phyloP scores from a whole-genome alignment of 257 asterid species.

The Nicotiana tomentosiformis region DNA sequence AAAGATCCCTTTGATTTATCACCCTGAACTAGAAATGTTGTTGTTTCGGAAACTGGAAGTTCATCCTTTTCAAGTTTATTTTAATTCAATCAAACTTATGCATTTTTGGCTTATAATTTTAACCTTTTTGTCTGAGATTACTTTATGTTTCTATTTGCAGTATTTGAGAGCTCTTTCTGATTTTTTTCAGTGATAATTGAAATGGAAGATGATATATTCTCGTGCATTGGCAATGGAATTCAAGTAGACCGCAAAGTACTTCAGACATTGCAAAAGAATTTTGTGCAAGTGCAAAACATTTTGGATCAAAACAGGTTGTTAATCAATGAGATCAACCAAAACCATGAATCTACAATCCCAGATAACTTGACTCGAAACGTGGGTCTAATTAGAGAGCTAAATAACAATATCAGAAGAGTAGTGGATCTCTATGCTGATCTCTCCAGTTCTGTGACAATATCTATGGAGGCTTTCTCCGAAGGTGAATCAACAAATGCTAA shows the following conservation, averaged over 20 bases:
- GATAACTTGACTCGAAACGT: conserved; percentile 37
- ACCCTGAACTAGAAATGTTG: not conserved
- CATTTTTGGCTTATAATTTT: not conserved
- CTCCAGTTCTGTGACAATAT: conserved; percentile 23
- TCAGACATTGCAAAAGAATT: conserved; percentile 37
- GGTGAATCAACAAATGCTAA: conserved; percentile 31
- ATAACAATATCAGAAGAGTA: conserved; percentile 37
- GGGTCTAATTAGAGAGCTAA: conserved; percentile 40
- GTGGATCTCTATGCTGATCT: conserved; percentile 42
- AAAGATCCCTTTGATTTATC: too few species aligned
- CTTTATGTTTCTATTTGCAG: conserved; percentile 17
- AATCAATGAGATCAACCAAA: conserved; percentile 38
- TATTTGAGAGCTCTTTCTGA: not conserved
- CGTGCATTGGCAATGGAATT: conserved; percentile 19
- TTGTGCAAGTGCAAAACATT: conserved; percentile 33
- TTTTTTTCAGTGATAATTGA: not conserved
- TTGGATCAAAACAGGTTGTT: conserved; percentile 40
- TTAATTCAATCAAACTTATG: not conserved
- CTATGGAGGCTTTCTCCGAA: conserved; percentile 32
- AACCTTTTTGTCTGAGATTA: not conserved
- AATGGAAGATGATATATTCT: conserved; percentile 35
- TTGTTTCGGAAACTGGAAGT: not conserved
- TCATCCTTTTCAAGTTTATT: not conserved
- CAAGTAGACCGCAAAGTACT: conserved; percentile 26
- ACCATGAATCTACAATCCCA: conserved; percentile 38